Conservation (phyloP, 257 asterid species). For the Euphrasia confusa region DNA sequence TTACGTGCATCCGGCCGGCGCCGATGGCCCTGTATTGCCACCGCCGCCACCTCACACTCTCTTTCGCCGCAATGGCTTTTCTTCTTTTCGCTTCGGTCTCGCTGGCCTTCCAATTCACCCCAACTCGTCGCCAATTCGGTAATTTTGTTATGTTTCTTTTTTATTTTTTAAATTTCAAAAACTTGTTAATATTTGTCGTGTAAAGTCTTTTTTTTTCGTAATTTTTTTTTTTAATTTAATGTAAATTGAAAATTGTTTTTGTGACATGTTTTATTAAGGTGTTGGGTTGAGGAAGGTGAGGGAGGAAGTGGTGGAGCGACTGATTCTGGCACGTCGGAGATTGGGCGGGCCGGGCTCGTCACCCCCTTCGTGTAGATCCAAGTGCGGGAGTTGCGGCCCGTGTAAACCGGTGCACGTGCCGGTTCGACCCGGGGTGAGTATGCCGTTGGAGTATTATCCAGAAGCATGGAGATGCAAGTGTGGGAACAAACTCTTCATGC, state of each 20-base stretch:
- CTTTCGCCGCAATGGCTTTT: conserved; percentile 44
- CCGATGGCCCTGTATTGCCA: conserved; percentile 40
- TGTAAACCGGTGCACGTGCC: conserved; percentile 81
- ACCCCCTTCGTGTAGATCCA: conserved; percentile 84
- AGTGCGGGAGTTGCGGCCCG: conserved; percentile 70
- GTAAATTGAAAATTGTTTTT: no score
- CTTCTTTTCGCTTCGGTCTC: conserved; percentile 46
- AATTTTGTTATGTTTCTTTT: conserved; percentile 22
- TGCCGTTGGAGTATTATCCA: conserved; percentile 76
- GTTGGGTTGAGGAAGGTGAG: conserved; percentile 28
- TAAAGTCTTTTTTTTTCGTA: no score
- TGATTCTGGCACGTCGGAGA: conserved; percentile 32
- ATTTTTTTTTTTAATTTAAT: no score
- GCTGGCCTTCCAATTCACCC: conserved; percentile 25
- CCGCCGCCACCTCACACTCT: conserved; percentile 31
- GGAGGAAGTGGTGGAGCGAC: conserved; percentile 29
- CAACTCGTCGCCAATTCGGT: conserved; percentile 41
- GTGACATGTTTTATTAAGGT: conserved; percentile 8
- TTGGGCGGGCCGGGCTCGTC: conserved; percentile 66
- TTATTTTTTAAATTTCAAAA: not conserved
- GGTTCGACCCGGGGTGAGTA: conserved; percentile 63
- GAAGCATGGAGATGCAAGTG: conserved; percentile 95
- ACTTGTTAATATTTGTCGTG: not conserved
- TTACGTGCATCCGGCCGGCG: not conserved
- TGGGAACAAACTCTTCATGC: conserved; percentile 71